phyloP scores from a whole-genome alignment of 2,329 filamentous ascomycete genomes.

The Pestalotiopsis sp. region DNA sequence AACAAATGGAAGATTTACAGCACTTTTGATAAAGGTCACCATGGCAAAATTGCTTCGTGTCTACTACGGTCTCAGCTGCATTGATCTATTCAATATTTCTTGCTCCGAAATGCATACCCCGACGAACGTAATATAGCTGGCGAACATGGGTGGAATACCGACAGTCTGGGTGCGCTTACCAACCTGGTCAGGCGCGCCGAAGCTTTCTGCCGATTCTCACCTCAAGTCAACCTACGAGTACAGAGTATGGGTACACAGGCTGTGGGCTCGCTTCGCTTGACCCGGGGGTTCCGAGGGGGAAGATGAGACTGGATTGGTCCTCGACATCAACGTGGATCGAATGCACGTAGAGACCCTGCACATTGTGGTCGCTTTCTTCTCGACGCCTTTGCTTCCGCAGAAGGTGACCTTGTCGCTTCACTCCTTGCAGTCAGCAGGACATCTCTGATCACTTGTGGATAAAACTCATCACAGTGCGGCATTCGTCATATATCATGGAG shows the following conservation, averaged over 20 bases:
- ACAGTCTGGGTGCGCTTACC: background rate
- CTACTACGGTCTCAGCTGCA: background rate
- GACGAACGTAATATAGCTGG: background rate
- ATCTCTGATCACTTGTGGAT: no score
- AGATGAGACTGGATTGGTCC: background rate
- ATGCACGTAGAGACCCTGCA: background rate
- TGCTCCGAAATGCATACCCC: no score
- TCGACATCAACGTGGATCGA: background rate
- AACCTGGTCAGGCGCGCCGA: background rate
- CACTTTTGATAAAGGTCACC: background rate
- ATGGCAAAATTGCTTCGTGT: background rate
- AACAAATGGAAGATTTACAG: background rate
- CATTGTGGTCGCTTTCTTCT: background rate
- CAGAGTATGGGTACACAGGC: background rate
- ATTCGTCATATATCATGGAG: background rate
- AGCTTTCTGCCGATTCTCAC: background rate
- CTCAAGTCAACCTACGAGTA: background rate
- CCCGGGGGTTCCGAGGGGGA: background rate
- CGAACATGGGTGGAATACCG: background rate
- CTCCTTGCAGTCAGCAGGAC: no score
- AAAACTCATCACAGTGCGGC: no score
- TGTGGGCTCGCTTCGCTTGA: background rate
- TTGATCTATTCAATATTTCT: no score
- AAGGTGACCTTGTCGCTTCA: no score
- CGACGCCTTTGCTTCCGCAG: no score